Evolutionary conservation across 2,329 filamentous ascomycete genomes (phyloP), one percentile per base, ranked within the genome.

Genomic region (Ilyonectria robusta): DNA sequence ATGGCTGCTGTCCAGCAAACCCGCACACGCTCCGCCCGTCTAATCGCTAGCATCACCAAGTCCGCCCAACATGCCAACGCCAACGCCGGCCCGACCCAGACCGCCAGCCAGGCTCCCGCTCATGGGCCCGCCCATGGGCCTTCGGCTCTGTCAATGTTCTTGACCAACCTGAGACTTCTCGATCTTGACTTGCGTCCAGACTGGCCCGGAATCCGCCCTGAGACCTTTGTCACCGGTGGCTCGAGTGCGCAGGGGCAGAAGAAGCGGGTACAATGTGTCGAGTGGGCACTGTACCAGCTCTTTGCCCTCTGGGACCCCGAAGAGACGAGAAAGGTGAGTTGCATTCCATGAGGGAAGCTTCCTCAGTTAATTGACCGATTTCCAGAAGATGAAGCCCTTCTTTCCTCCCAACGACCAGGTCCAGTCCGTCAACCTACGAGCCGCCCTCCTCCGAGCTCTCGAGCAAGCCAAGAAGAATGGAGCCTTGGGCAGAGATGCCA

Each of bases 211-310:
- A 92, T 98, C 63, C 90, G 88, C 1, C 78, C 86, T 0, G 85
- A 91, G 56, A 93, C 92, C 2, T 94, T 98, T 77, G 88, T 89
- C 3, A 61, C 71, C 1, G 84, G 86, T 4, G 90, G 86, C 64
- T 88, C 93, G 74, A 87, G 87, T 3, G 86, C 87, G 0, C 90
- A 92, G 69, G 93, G 93, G 59, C 92, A 95, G 80, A 96, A 95
- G 81, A 92, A 92, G 79, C 89, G 95, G 59, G 91, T 97, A 42
- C 90, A 93, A 73, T 90, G 90, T 66, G 89, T 95, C 42, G 96
- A 99, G 83, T 98, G 95, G 94, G 90, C 92, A 1, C 84, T 98
- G n/a, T 97, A 93, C 80, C 91, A 93, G 58, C 87, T 99, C 15
- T 97, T 97, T 79, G 86, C 88, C 42, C 83, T 97, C 3, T 98